phyloP scores from a whole-genome alignment of 352 stramenopile species.

The Phytophthora europaea region DNA sequence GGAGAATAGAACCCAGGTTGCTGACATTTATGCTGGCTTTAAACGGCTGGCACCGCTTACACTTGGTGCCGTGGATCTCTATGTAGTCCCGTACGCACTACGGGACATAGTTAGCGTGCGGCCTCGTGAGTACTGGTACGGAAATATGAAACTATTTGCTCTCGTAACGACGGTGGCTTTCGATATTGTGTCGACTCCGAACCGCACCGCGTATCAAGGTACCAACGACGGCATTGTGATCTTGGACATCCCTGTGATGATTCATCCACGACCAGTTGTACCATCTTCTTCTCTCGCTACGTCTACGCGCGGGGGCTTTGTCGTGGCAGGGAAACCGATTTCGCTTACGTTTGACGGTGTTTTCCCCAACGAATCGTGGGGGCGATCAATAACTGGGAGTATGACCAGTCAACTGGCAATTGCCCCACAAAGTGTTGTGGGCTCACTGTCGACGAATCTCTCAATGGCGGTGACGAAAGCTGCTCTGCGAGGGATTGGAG shows the following conservation, averaged over 20 bases:
- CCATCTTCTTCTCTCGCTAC: conserved; percentile 22
- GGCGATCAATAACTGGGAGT: conserved; percentile 16
- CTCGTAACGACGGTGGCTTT: conserved; percentile 55
- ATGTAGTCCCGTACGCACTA: conserved; percentile 45
- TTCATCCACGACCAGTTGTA: conserved; percentile 36
- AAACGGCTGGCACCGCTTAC: conserved; percentile 20
- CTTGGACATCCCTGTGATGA: conserved; percentile 45
- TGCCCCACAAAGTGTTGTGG: conserved; percentile 14
- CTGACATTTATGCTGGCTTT: conserved; percentile 53
- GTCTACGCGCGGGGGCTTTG: conserved; percentile 12
- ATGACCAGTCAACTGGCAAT: conserved; percentile 32
- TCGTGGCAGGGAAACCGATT: conserved; percentile 36
- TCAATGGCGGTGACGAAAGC: conserved; percentile 2
- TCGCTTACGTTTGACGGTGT: conserved; percentile 26
- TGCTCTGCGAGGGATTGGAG: conserved; percentile 11
- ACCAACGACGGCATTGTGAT: conserved; percentile 47
- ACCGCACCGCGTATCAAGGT: conserved; percentile 42
- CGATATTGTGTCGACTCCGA: conserved; percentile 37
- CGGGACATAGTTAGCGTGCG: conserved; percentile 42
- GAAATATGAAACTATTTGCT: conserved; percentile 51
- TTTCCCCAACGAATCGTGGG: conserved; percentile 17
- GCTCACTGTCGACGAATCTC: conserved; percentile 8
- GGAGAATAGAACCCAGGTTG: conserved; percentile 41
- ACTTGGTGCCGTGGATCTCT: conserved; percentile 41
- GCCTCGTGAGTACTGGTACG: conserved; percentile 39